Percentiles rank a stretch among this genome's conserved stretches.
Conservation (phyloP, 148 eudicot genomes). For the Linanthus parryae region DNA sequence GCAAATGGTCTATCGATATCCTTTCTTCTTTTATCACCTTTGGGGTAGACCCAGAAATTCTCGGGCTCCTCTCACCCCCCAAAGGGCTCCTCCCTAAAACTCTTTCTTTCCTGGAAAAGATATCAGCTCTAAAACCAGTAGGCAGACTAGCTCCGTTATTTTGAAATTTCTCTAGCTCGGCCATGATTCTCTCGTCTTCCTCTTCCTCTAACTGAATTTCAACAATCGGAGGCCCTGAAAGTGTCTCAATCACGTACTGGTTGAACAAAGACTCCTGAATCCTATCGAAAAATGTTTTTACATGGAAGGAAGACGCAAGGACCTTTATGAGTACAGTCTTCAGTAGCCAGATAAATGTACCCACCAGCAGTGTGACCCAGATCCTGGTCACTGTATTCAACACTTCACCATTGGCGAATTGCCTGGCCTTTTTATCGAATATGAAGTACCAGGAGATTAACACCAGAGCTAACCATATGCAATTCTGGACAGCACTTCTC, state of each 20-base stretch:
- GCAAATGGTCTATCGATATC: slow-evolving; percentile 40
- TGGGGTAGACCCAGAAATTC: too few species aligned
- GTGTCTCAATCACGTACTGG: slow-evolving; percentile 65
- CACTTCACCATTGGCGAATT: too few species aligned
- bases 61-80: too few species aligned
- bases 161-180: too few species aligned
- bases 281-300: slow-evolving; percentile 71
- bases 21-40: too few species aligned
- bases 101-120: too few species aligned
- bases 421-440: slow-evolving; percentile 5
- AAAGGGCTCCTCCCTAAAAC: too few species aligned
- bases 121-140: too few species aligned
- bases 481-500: slow-evolving; percentile 16
- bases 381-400: slow-evolving; percentile 10
- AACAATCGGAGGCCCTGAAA: slow-evolving; percentile 65
- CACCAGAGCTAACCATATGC: slow-evolving; percentile 28
- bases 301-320: slow-evolving; percentile 76
- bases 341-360: slow-evolving; percentile 59
- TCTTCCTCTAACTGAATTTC: too few species aligned
- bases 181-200: too few species aligned
- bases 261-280: slow-evolving; percentile 77
- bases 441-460: slow-evolving; percentile 10
- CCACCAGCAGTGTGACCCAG: slow-evolving; percentile 46
- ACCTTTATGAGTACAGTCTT: slow-evolving; percentile 64
- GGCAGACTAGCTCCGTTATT: too few species aligned